A percentile compares a stretch with the other conserved stretches of the same genome.
phyloP scores from a whole-genome alignment of 208 protist species.

The Phytomonas francai region DNA sequence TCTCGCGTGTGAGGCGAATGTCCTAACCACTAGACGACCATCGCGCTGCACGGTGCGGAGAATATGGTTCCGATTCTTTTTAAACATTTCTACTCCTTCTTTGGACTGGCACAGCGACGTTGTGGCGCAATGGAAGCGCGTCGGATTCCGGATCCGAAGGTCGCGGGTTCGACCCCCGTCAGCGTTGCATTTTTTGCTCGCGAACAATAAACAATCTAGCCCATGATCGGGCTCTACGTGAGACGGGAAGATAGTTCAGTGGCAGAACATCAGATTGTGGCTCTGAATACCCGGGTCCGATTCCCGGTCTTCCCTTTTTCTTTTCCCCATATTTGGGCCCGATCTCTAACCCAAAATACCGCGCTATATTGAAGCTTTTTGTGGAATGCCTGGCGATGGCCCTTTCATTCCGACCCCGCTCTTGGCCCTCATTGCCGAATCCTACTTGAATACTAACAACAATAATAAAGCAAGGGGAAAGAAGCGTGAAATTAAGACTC shows the following conservation, averaged over 20 bases:
- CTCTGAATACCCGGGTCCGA: constrained; percentile 81
- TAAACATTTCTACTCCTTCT: no score
- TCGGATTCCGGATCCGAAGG: constrained; percentile 58
- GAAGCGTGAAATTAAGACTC: neutral
- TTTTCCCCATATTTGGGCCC: constrained; percentile 11
- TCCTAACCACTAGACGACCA: constrained; percentile 94
- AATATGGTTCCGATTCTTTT: no score
- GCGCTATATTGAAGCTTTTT: neutral
- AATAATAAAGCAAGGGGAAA: neutral
- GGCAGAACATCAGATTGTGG: constrained; percentile 85
- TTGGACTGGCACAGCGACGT: no score
- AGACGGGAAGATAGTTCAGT: constrained; percentile 15
- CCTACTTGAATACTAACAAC: neutral
- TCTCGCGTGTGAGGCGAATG: constrained; percentile 92
- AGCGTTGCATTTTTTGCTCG: constrained; percentile 48
- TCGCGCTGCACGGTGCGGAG: no score
- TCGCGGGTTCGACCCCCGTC: constrained; percentile 91
- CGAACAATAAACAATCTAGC: no score
- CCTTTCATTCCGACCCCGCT: neutral
- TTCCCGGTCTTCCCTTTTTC: constrained; percentile 73
- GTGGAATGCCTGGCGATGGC: neutral
- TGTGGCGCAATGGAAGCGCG: constrained; percentile 46
- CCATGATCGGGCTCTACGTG: neutral
- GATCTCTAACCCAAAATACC: neutral
- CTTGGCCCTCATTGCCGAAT: neutral